Evolutionary conservation across 352 stramenopile species (phyloP).

Genomic region (Albugo laibachii): DNA sequence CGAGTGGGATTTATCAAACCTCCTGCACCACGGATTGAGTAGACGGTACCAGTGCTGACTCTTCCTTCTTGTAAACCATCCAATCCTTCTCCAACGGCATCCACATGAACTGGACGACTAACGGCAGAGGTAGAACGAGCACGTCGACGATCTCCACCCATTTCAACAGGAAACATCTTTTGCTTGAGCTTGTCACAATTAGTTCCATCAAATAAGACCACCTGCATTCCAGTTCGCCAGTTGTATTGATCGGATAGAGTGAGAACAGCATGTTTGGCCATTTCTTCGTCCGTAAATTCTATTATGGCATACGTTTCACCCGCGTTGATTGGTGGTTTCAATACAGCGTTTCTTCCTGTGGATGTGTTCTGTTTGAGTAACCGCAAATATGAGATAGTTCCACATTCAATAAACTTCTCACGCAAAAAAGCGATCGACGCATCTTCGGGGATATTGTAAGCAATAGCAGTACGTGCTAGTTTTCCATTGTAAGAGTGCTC

Average conservation of each 20-base stretch:
- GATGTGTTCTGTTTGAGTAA: slow-evolving; percentile 80
- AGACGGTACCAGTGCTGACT: slow-evolving; percentile 71
- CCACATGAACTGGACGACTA: slow-evolving; percentile 53
- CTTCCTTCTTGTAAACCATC: slow-evolving; percentile 74
- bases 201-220: slow-evolving; percentile 77
- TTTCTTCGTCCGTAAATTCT: slow-evolving; percentile 75
- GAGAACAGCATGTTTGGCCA: slow-evolving; percentile 76
- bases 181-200: slow-evolving; percentile 79
- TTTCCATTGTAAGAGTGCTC: slow-evolving; percentile 79
- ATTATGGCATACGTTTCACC: slow-evolving; percentile 81
- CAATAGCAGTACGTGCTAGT: slow-evolving; percentile 63
- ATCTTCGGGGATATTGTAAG: slow-evolving; percentile 73
- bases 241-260: slow-evolving; percentile 78
- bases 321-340: slow-evolving; percentile 72
- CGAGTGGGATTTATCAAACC: slow-evolving; percentile 68
- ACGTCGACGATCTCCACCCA: slow-evolving; percentile 41
- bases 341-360: slow-evolving; percentile 65
- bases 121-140: slow-evolving; percentile 61
- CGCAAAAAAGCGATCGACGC: slow-evolving; percentile 66
- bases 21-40: slow-evolving; percentile 68
- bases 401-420: slow-evolving; percentile 68
- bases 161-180: slow-evolving; percentile 76
- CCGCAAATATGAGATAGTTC: slow-evolving; percentile 69
- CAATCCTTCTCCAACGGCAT: slow-evolving; percentile 62
- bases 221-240: slow-evolving; percentile 70